Base-by-base conservation (phyloP, 768 basidiomycete genomes). In the Brasilioporus rufonigricans region DNA sequence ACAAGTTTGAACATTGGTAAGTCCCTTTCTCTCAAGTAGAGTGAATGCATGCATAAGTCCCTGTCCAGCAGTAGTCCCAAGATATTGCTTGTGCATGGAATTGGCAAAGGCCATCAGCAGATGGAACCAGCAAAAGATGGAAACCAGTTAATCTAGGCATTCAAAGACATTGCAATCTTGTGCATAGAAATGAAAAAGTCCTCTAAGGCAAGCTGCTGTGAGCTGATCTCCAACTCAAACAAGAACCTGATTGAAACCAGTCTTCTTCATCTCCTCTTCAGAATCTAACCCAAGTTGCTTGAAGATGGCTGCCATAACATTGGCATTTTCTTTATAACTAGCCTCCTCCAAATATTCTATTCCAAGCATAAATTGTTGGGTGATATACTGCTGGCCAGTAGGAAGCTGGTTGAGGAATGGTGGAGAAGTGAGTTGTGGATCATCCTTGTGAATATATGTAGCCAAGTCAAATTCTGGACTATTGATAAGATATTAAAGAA, bases 91-190 rank as follows among this genome's bases (percentile, higher is more conserved):
- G 52, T 78, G 73, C 0, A 79, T 44, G 0, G 76, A 75, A 40
- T 72, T 70, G 4, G 67, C 74, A 48, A 69, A 69, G 5, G 75
- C 75, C 69, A 80, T 77, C 26, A 59, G 38, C 0, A 70, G 54
- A 51, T 80, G 77, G 16, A 80, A 68, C 76, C 75, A 80, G 0
- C 77, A 73, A 41, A 74, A 73, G 0, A 63, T 48, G 1, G 61
- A 46, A 1, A 73, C 40, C 5, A 73, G 52, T 57, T 63, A 77
- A 44, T 77, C 73, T 0, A 77, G 57, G 0, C 73, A 62, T 11
- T 78, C 73, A 56, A 66, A 75, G 0, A 71, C 68, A 33, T 74
- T 80, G 9, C 55, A 39, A 50, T 80, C 79, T n/a, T 74, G 65
- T 0, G 62, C 55, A 0, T 65, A 66, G 44, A 63, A 76, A 14